These are phyloP conservation scores for Tricholoma sp. DNA, from an alignment of 768 basidiomycete genomes.

Conservation along the genomic window DNA sequence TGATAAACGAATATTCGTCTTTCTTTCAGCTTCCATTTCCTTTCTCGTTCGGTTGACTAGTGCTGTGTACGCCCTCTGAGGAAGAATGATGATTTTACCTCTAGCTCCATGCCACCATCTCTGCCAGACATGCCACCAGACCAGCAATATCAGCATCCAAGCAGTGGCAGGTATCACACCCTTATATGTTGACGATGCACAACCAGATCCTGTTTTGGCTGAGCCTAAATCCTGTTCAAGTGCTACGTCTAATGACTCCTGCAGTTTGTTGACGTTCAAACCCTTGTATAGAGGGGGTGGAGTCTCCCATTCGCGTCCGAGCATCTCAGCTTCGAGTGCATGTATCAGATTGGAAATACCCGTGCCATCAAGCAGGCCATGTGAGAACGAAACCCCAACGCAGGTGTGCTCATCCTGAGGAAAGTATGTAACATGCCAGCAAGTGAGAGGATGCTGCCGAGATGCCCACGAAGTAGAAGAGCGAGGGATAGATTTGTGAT, in stretches of 20 bases:
- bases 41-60: slow-evolving; percentile 27
- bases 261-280: slow-evolving; percentile 28
- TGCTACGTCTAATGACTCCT: slow-evolving; percentile 20
- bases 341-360: slow-evolving; percentile 31
- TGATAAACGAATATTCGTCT: slow-evolving; percentile 16
- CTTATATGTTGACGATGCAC: slow-evolving; percentile 1
- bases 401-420: slow-evolving; percentile 31
- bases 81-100: slow-evolving; percentile 28
- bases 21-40: slow-evolving; percentile 16
- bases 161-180: slow-evolving; percentile 26
- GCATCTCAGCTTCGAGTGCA: slow-evolving; percentile 36
- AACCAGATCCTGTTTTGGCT: neutral
- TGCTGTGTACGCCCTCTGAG: slow-evolving; percentile 20
- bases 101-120: slow-evolving; percentile 32
- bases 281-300: slow-evolving; percentile 29
- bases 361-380: slow-evolving; percentile 38
- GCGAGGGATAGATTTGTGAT: slow-evolving; percentile 33
- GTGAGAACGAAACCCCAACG: slow-evolving; percentile 37
- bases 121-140: slow-evolving; percentile 32
- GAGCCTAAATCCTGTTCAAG: slow-evolving; percentile 1
- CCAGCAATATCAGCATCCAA: slow-evolving; percentile 22
- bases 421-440: slow-evolving; percentile 39
- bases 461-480: slow-evolving; percentile 31
- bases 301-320: slow-evolving; percentile 28
- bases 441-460: slow-evolving; percentile 30